Percentiles rank a stretch among this genome's conserved stretches.
These are phyloP conservation scores for Annulohypoxylon stygium DNA, from an alignment of 495 filamentous ascomycete genomes.

Conservation along the genomic window DNA sequence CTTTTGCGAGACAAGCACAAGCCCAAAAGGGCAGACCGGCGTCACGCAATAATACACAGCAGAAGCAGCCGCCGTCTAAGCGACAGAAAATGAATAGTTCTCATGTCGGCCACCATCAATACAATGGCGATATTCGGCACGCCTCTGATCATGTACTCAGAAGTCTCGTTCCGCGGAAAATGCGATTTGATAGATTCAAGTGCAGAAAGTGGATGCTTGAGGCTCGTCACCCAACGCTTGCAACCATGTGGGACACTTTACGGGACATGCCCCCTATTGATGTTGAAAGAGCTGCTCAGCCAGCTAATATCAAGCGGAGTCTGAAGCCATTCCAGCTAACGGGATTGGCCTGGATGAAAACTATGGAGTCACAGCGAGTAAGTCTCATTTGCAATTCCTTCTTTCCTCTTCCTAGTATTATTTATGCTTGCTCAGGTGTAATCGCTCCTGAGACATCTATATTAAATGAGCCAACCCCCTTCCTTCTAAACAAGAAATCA, in stretches of 20 bases:
- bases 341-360: slow-evolving; percentile 92
- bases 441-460: no score
- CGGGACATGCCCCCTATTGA: slow-evolving; percentile 73
- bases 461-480: no score
- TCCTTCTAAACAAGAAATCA: no score
- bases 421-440: no score
- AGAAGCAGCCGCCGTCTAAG: background rate
- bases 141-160: background rate
- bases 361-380: slow-evolving; percentile 77
- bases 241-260: slow-evolving; percentile 86
- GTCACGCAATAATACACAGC: background rate
- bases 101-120: background rate
- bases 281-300: slow-evolving; percentile 77
- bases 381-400: no score
- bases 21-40: no score
- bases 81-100: background rate
- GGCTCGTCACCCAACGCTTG: slow-evolving; percentile 78
- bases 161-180: background rate
- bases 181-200: background rate
- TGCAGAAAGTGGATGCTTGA: slow-evolving; percentile 64
- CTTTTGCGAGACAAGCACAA: no score
- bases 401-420: no score
- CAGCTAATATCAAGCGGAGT: slow-evolving; percentile 78
- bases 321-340: slow-evolving; percentile 94
- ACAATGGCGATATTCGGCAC: background rate